Percentiles rank a stretch among this genome's conserved stretches.
Evolutionary conservation across 371 early-diverging fungal genomes (phyloP).

Genomic region (Chytridium lagenaria): DNA sequence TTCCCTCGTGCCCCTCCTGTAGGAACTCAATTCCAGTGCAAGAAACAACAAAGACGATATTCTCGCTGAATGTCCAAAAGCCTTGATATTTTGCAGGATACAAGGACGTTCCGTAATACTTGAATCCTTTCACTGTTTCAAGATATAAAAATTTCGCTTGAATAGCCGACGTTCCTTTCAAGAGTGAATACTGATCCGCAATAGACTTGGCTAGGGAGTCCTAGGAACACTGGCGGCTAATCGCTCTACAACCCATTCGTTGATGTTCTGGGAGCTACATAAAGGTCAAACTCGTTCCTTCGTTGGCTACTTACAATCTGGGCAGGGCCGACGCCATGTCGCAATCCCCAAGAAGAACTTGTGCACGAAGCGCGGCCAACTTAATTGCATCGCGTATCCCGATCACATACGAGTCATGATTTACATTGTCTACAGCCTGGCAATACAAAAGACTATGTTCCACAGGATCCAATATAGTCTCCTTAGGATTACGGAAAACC

Average conservation of each 20-base stretch:
- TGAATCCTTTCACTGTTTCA: constrained; percentile 39
- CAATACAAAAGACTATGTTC: constrained; percentile 51
- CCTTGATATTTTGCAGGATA: constrained; percentile 52
- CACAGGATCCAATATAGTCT: constrained; percentile 44
- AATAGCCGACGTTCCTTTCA: constrained; percentile 36
- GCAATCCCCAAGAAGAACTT: constrained; percentile 48
- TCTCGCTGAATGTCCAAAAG: constrained; percentile 49
- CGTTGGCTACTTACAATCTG: constrained; percentile 34
- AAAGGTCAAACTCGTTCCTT: not conserved
- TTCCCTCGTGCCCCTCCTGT: constrained; percentile 46
- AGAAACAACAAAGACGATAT: constrained; percentile 44
- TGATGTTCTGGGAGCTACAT: constrained; percentile 34
- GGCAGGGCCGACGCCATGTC: constrained; percentile 24
- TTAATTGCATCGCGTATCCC: constrained; percentile 49
- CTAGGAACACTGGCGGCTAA: constrained; percentile 37
- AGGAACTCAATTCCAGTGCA: constrained; percentile 48
- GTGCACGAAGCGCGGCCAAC: constrained; percentile 50
- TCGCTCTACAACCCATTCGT: constrained; percentile 46
- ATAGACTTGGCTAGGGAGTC: constrained; percentile 45
- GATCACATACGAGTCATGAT: constrained; percentile 44
- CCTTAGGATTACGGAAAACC: constrained; percentile 46
- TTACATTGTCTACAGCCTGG: constrained; percentile 50
- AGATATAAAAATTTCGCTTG: constrained; percentile 49
- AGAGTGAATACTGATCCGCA: constrained; percentile 43
- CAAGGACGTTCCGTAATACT: constrained; percentile 47